Conservation (phyloP, 208 protist species). For the Leishmania amazonensis region DNA sequence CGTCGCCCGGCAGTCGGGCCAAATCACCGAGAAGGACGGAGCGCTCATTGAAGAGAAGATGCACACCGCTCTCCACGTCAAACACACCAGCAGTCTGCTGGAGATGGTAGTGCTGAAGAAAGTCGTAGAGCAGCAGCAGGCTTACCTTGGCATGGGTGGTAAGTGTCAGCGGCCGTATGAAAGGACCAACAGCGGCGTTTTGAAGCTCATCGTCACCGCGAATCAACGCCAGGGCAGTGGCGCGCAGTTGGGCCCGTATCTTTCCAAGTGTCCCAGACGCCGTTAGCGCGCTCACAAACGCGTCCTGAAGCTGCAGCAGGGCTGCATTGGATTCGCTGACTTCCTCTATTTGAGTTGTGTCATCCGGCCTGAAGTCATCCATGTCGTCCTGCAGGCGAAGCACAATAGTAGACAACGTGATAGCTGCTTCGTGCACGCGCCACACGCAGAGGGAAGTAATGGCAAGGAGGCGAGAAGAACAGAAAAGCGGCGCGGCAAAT, state of each 20-base stretch:
- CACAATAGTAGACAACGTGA: not conserved
- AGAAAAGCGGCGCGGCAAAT: not conserved
- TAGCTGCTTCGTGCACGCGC: not conserved
- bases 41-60: slow-evolving; percentile 34
- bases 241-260: slow-evolving; percentile 76
- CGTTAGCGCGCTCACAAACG: slow-evolving; percentile 68
- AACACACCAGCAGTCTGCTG: slow-evolving; percentile 65
- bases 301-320: slow-evolving; percentile 74
- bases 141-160: slow-evolving; percentile 36
- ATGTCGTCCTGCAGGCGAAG: not conserved
- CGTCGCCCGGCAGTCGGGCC: slow-evolving; percentile 35
- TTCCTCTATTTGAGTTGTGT: slow-evolving; percentile 33
- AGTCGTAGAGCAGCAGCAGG: slow-evolving; percentile 78
- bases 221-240: slow-evolving; percentile 63
- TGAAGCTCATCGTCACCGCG: slow-evolving; percentile 61
- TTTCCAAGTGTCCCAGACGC: slow-evolving; percentile 63
- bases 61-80: slow-evolving; percentile 52
- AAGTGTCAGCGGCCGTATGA: slow-evolving; percentile 22
- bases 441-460: not conserved
- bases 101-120: slow-evolving; percentile 58
- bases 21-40: slow-evolving; percentile 54
- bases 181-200: slow-evolving; percentile 40
- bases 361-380: slow-evolving; percentile 27
- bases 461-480: not conserved
- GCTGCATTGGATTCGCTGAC: slow-evolving; percentile 69